Base-by-base conservation (phyloP, 495 filamentous ascomycete genomes). In the Annulohypoxylon maeteangense region DNA sequence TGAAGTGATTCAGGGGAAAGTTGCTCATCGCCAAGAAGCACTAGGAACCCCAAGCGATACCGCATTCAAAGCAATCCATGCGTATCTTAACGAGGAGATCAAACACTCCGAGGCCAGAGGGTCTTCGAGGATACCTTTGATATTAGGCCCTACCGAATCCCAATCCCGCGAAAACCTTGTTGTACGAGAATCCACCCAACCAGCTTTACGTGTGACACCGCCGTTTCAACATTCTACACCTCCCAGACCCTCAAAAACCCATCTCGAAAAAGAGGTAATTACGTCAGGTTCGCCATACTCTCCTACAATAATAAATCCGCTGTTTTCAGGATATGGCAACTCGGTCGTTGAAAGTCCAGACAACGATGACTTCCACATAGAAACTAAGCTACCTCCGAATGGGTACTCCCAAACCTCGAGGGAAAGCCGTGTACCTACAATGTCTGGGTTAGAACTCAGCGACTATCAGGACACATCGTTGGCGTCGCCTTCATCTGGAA, bases 1-100 rank as follows among this genome's bases (percentile, higher is more conserved):
- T 0, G 27, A 58, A 3, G 40, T 40, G 36, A 10, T 18, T 11
- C 42, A 18, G 29, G 62, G 62, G 1, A 58, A 11, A 22, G 62
- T 66, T 38, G 62, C 62, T 12, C 62, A 66, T 40, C 62, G 62
- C 29, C 62, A 66, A 66, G 54, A 66, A 34, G 62, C 53, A 7
- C 40, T 66, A 10, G 45, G 34, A 54, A n/a, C n/a, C 4, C 32
- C 18, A 40, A n/a, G 36, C 11, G 34, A 11, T 5, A 38, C 12
- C 48, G 14, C 12, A 14, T 10, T 11, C 12, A 6, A 51, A 27
- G 23, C 23, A 29, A 11, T 4, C 12, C 48, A 31, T 7, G 14
- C 1, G 7, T 6, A 31, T 31, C 7, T 16, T 16, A 11, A 16
- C 27, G 12, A 4, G 3, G 10, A 31, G 6, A 53, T 1, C 5